Base-by-base conservation (phyloP, 2,329 filamentous ascomycete genomes). In the Aureobasidium sp. region DNA sequence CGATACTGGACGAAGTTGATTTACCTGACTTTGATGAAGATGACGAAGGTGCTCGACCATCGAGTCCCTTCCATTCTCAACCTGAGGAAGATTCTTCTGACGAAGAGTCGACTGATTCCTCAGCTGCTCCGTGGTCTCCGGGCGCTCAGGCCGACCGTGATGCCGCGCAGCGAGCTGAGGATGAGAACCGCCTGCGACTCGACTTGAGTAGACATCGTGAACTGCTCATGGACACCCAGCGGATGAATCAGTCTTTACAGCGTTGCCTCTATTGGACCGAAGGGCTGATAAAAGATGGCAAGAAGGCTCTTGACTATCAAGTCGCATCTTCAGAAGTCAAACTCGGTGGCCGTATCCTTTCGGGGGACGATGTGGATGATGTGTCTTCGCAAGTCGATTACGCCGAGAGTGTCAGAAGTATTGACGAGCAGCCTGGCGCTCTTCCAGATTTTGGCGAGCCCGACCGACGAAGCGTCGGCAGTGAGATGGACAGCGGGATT, bases 171-270 rank as follows among this genome's bases (percentile, higher is more conserved):
- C 82, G 86, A n/a, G 82, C 84, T 53, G 83, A 84, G 59, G 93
- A 97, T 66, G 91, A 96, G 72, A 87, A 87, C 67, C 85, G 90
- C 34, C 79, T 97, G n/a, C 84, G 88, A 68, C 81, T 91, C 5
- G 94, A 99, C 73, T 81, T 99, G 0, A 83, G 87, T 3, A 93
- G 92, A 71, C 94, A 99, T 72, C 90, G 91, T 67, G 88, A 96
- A 70, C 79, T 97, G 1, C 83, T 99, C 9, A 79, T 91, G 42
- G 92, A 96, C 72, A 94, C 89, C 67, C 91, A 97, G 70, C 95
- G 91, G 77, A 91, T 97, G 80, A 97, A 97, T 71, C 90, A 95
- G 73, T 96, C 90, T 72, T 82, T 99, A 49, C 95, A 91, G 73
- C 84, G 90, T 52, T 99, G 94, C 73, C 81, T 97, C 37, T 86